Evolutionary conservation across 352 stramenopile genomes (phyloP).

Genomic region (Phytopythium cucurbitacearum): DNA sequence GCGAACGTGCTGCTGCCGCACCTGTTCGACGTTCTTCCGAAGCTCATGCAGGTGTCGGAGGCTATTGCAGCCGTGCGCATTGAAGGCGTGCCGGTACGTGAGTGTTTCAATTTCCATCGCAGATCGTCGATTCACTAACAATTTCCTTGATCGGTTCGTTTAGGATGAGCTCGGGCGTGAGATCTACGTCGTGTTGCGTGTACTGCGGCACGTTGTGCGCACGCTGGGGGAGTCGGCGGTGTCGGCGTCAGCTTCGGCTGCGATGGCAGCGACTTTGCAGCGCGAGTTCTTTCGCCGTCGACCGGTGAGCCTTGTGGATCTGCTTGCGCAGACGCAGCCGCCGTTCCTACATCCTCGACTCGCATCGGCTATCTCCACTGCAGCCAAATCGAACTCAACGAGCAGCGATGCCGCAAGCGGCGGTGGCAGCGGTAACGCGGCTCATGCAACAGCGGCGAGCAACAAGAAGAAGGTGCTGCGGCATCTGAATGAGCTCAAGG

Average conservation of each 20-base stretch:
- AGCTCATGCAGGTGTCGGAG: slow-evolving; percentile 50
- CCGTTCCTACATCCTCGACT: slow-evolving; percentile 65
- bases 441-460: neutral
- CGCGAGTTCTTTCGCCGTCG: slow-evolving; percentile 46
- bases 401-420: slow-evolving; percentile 3
- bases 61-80: slow-evolving; percentile 57
- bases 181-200: slow-evolving; percentile 65
- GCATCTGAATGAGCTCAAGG: slow-evolving; percentile 41
- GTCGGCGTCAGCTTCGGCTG: neutral
- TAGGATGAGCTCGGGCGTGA: slow-evolving; percentile 66
- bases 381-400: slow-evolving; percentile 15
- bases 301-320: slow-evolving; percentile 34
- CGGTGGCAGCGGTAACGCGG: slow-evolving; percentile 6
- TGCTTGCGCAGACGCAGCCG: slow-evolving; percentile 50
- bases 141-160: slow-evolving; percentile 1
- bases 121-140: neutral
- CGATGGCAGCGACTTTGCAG: slow-evolving; percentile 16
- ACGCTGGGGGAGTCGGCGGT: slow-evolving; percentile 35
- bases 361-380: slow-evolving; percentile 44
- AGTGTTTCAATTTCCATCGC: neutral
- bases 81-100: slow-evolving; percentile 64
- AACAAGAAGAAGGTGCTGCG: slow-evolving; percentile 39
- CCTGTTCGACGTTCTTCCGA: slow-evolving; percentile 56
- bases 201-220: slow-evolving; percentile 58
- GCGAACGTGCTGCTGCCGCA: slow-evolving; percentile 43